Percentiles rank a stretch among this genome's conserved stretches.
phyloP scores from a whole-genome alignment of 768 basidiomycete genomes.

The Gloeophyllum trabeum region DNA sequence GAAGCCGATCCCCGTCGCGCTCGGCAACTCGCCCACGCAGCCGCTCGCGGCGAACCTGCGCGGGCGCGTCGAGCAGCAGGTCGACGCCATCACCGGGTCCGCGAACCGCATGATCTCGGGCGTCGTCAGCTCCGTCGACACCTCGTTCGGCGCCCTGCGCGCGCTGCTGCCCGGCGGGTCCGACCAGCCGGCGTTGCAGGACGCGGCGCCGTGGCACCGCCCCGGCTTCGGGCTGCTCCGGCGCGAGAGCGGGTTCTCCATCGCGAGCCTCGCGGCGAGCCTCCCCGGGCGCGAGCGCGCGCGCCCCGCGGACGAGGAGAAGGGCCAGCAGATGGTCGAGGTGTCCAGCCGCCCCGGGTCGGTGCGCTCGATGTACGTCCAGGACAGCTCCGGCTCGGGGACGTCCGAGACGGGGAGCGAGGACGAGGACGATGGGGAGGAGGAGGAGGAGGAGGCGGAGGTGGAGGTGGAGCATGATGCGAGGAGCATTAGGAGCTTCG shows the following conservation, averaged over 20 bases:
- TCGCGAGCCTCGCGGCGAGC: constrained; percentile 61
- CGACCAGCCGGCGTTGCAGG: constrained; percentile 14
- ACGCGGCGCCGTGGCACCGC: constrained; percentile 30
- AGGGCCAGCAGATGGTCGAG: constrained; percentile 44
- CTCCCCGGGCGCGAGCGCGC: constrained; percentile 43
- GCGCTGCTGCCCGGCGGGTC: constrained; percentile 51
- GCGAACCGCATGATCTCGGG: constrained; percentile 72
- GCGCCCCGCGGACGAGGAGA: constrained; percentile 22
- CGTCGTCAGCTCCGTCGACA: constrained; percentile 87
- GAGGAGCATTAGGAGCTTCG: constrained; percentile 77
- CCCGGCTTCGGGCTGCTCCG: constrained; percentile 60
- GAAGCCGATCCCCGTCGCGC: constrained; percentile 66
- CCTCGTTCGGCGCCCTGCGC: constrained; percentile 79
- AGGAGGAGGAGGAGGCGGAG: constrained; percentile 26
- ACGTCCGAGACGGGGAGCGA: constrained; percentile 19
- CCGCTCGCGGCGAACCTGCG: constrained; percentile 49
- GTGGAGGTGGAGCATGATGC: constrained; percentile 36
- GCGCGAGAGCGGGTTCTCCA: constrained; percentile 73
- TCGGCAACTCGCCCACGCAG: constrained; percentile 25
- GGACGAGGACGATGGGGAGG: constrained; percentile 22
- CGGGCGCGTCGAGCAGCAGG: constrained; percentile 68
- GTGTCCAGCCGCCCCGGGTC: constrained; percentile 44
- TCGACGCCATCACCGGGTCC: constrained; percentile 70
- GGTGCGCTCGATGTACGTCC: constrained; percentile 20
- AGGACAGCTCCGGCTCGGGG: constrained; percentile 14